Conservation (phyloP, 2,329 filamentous ascomycete genomes). For the Huntiella decipiens region DNA sequence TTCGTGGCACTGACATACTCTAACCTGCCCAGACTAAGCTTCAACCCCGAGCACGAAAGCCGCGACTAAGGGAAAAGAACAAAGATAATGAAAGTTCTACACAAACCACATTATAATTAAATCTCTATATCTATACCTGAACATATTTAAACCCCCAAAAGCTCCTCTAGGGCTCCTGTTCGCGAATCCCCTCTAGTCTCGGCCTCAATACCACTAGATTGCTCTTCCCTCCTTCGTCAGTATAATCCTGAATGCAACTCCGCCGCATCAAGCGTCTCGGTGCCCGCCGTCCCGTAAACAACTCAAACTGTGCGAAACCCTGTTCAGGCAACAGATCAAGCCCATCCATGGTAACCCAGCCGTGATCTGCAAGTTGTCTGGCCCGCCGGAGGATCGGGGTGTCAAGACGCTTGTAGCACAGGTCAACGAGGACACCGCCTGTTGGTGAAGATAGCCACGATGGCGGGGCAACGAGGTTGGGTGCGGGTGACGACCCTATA, state of each 20-base stretch:
- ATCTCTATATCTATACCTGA: no score
- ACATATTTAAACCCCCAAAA: no score
- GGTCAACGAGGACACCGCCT: slow-evolving; percentile 57
- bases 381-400: slow-evolving; percentile 55
- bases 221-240: slow-evolving; percentile 22
- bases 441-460: slow-evolving; percentile 55
- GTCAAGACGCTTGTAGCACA: slow-evolving; percentile 54
- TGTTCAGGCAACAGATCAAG: slow-evolving; percentile 61
- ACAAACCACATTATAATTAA: no score
- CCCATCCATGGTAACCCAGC: slow-evolving; percentile 61
- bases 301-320: slow-evolving; percentile 63
- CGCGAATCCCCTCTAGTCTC: slow-evolving; percentile 21
- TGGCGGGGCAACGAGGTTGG: slow-evolving; percentile 49
- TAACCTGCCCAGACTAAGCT: no score
- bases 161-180: slow-evolving; percentile 20
- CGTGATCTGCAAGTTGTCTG: slow-evolving; percentile 34
- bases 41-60: no score
- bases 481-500: slow-evolving; percentile 42
- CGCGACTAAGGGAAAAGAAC: no score
- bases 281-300: slow-evolving; percentile 45
- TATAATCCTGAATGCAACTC: slow-evolving; percentile 34
- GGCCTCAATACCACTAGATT: slow-evolving; percentile 23
- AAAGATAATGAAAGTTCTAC: no score
- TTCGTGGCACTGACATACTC: no score
- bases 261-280: slow-evolving; percentile 47